Base-by-base conservation (phyloP, 805 yeast species). In the Wickerhamiella lipophila region DNA sequence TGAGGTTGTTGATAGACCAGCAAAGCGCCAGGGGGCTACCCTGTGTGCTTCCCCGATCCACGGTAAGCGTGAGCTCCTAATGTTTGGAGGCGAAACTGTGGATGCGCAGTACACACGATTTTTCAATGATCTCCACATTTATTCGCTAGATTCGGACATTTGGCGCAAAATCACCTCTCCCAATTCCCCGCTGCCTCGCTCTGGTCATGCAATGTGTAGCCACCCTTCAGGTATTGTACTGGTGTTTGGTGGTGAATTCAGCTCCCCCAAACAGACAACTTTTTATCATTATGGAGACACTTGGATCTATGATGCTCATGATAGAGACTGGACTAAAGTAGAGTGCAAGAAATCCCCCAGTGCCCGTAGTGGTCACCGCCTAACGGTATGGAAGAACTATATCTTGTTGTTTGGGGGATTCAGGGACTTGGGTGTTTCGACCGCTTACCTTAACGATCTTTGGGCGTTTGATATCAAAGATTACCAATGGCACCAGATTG, bases 281-380 rank as follows among this genome's bases (percentile, higher is more conserved):
- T 89, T 89, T 65, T 92, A 92, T 63, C 98, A 89, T 65, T 89
- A 85, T 63, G 89, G 95, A 15, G 98, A 89, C 61, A 82, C 96
- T 3, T 89, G 98, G 98, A 72, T 89, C 42, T 68, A 89, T 52
- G 97, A 92, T 59, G 76, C 88, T 1, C 77, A 74, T 27, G 71
- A 81, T 15, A 86, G 83, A 58, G 95, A 87, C 64, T 89, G 97
- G 97, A 72, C 83, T 19, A 87, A 88, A 59, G 68, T 87, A 4
- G 97, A 89, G 49, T 67, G 69, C 35, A 81, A 82, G 55, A 75
- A 72, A 49, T 49, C 55, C 3, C 97, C 97, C 3, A 69, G 80
- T 12, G 82, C 95, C 0, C 72, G 98, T 54, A 85, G 96, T 1
- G 98, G 98, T 25, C 95, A 87, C 61, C 71, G 97, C 55, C 74